Evolutionary conservation across 495 filamentous ascomycete genomes (phyloP), one percentile per base, ranked within the genome.

Genomic region (Aspergillus egyptiacus): DNA sequence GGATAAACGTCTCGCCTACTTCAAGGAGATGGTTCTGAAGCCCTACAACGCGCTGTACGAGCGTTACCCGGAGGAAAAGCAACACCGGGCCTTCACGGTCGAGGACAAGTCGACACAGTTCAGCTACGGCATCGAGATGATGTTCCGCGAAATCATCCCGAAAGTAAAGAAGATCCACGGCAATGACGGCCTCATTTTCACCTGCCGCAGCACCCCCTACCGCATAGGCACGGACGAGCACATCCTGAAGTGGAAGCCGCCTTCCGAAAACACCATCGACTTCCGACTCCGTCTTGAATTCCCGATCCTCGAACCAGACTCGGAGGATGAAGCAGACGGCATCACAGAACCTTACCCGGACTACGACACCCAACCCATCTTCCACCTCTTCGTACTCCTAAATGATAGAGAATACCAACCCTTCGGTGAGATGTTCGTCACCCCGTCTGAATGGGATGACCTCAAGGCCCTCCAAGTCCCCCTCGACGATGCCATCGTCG

Each of bases 191-290:
- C 76, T 98, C 15, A 94, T 98, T 60, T 98, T 98, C 71, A 96
- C 93, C 27, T 95, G 91, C 63, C 82, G 87, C 46, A 84, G 76
- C 52, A 85, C 83, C 23, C 80, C 85, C 1, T 98, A 98, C 71
- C 80, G 81, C 54, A 84, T 83, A 46, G 93, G 93, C 54, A 97
- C 93, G 6, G 93, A 98, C 64, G 78, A 79, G 32, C 84, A 91
- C 58, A 96, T 96, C 53, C 73, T 98, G 18, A 98, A 98, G 67
- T 98, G 93, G 93, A 98, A 98, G 62, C 87, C 91, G 1, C 84
- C 84, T 4, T 68, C 83, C 20, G 93, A 98, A 58, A 98, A 98
- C 66, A 90, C 88, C 1, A 77, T 98, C 50, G 93, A 98, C 62
- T 96, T 96, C 63, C 76, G 84, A 35, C 76, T 96, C 58, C 72